phyloP scores from a whole-genome alignment of 202 grass and related monocot genomes.

The Hordeum pubiflorum region DNA sequence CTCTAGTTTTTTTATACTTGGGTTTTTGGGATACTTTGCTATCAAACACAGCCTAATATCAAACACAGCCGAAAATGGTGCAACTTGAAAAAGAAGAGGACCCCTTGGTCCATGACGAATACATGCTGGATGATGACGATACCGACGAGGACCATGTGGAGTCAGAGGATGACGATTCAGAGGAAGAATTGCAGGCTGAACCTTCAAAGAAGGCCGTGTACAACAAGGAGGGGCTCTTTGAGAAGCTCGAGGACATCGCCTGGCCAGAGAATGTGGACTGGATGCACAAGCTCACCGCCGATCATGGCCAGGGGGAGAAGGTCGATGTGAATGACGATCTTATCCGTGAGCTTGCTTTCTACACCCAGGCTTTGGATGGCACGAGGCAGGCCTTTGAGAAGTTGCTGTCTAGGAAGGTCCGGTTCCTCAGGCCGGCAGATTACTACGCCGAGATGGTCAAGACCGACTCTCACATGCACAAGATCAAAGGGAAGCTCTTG shows the following conservation, averaged over 20 bases:
- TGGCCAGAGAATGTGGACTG: conserved; percentile 70
- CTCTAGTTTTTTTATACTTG: no score
- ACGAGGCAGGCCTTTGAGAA: conserved; percentile 58
- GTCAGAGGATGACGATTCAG: conserved; percentile 49
- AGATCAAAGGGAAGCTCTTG: conserved; percentile 70
- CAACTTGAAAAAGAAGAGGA: conserved; percentile 9
- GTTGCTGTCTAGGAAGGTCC: conserved; percentile 46
- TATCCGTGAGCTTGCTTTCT: conserved; percentile 68
- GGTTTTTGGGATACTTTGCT: no score
- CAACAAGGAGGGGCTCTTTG: conserved; percentile 59
- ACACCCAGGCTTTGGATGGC: conserved; percentile 79
- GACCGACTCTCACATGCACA: conserved; percentile 79
- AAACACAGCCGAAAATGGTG: conserved; percentile 50
- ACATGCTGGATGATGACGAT: conserved; percentile 25
- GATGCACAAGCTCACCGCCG: conserved; percentile 68
- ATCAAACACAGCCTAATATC: neutral
- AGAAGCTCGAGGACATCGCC: conserved; percentile 70
- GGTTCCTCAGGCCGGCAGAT: conserved; percentile 70
- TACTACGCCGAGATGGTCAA: conserved; percentile 98
- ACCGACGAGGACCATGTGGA: conserved; percentile 34
- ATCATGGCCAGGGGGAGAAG: conserved; percentile 46
- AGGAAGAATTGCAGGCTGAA: conserved; percentile 35
- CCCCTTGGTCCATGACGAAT: conserved; percentile 17
- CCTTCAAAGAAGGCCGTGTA: conserved; percentile 67
- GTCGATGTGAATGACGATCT: conserved; percentile 80